These are phyloP conservation scores for Candida tropicalis DNA, from an alignment of 1,139 yeast genomes.

Conservation along the genomic window DNA sequence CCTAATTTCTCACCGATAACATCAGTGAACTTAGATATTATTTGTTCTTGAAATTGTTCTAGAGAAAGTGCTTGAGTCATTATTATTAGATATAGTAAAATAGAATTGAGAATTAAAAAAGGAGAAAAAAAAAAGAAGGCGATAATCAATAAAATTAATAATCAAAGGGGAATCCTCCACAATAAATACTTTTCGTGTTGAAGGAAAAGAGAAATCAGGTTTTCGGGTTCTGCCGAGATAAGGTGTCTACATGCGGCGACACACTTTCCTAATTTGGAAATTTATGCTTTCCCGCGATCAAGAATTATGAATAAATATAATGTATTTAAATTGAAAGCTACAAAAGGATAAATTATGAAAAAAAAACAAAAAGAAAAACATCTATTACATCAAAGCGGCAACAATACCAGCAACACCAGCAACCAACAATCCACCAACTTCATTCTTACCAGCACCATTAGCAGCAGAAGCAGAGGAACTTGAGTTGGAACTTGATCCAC, in stretches of 20 bases:
- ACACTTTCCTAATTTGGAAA: neutral
- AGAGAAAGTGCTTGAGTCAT: constrained; percentile 37
- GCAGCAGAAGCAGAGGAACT: constrained; percentile 16
- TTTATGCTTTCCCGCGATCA: too few relatives aligned
- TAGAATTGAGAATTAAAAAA: neutral
- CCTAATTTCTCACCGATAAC: constrained; percentile 86
- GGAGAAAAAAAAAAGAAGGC: neutral
- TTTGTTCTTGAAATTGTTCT: constrained; percentile 44
- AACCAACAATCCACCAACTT: constrained; percentile 15
- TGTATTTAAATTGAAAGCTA: too few relatives aligned
- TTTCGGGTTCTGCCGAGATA: constrained; percentile 1
- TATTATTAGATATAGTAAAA: too few relatives aligned
- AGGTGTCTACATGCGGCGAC: neutral
- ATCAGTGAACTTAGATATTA: constrained; percentile 58
- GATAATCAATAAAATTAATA: too few relatives aligned
- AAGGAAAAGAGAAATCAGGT: too few relatives aligned
- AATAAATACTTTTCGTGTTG: neutral
- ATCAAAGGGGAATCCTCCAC: neutral
- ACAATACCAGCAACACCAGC: constrained; percentile 19
- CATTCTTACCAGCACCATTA: constrained; percentile 19
- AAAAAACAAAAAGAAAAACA: neutral
- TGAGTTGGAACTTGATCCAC: constrained; percentile 7
- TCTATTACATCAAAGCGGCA: constrained; percentile 14
- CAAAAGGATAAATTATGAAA: neutral
- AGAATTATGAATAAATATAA: neutral